These are phyloP conservation scores for Microdochium trichocladiopsis DNA, from an alignment of 2,329 filamentous ascomycete genomes.

Conservation along the genomic window DNA sequence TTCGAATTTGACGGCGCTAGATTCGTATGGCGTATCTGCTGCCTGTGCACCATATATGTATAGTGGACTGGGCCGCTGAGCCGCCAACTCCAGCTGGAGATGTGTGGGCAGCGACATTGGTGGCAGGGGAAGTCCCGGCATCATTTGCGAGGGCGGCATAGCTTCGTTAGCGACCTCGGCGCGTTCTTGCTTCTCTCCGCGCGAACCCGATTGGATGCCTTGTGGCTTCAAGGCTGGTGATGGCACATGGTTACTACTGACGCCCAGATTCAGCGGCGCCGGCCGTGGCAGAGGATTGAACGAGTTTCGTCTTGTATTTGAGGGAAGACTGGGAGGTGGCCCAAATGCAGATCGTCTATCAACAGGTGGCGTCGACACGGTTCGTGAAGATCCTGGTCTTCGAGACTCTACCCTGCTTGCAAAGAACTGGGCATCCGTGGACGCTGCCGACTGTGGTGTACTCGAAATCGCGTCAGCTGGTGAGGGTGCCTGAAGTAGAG, in stretches of 20 bases:
- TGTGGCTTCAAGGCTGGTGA: neutral
- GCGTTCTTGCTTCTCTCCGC: neutral
- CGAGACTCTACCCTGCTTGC: conserved; percentile 6
- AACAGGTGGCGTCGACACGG: conserved; percentile 46
- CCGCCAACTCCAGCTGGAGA: conserved; percentile 57
- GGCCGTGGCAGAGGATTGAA: conserved; percentile 37
- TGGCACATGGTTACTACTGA: conserved; percentile 10
- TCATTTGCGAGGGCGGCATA: conserved; percentile 29
- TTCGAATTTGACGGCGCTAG: conserved; percentile 85
- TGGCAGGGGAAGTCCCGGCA: conserved; percentile 51
- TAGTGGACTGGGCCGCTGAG: conserved; percentile 54
- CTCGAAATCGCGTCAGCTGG: neutral
- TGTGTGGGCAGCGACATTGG: conserved; percentile 62
- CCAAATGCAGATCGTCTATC: conserved; percentile 25
- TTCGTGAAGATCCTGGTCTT: conserved; percentile 29
- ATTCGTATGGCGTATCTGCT: conserved; percentile 72
- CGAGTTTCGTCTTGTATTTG: conserved; percentile 39
- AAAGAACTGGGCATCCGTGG: conserved; percentile 4
- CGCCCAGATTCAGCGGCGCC: conserved; percentile 34
- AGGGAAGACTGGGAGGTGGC: conserved; percentile 19
- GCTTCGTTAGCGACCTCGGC: conserved; percentile 10
- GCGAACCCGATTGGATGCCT: neutral
- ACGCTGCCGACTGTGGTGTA: neutral
- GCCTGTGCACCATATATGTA: conserved; percentile 55
- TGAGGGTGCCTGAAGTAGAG: neutral